These are phyloP conservation scores for Phytopythium ostracodes DNA, from an alignment of 352 stramenopile species.

Conservation along the genomic window DNA sequence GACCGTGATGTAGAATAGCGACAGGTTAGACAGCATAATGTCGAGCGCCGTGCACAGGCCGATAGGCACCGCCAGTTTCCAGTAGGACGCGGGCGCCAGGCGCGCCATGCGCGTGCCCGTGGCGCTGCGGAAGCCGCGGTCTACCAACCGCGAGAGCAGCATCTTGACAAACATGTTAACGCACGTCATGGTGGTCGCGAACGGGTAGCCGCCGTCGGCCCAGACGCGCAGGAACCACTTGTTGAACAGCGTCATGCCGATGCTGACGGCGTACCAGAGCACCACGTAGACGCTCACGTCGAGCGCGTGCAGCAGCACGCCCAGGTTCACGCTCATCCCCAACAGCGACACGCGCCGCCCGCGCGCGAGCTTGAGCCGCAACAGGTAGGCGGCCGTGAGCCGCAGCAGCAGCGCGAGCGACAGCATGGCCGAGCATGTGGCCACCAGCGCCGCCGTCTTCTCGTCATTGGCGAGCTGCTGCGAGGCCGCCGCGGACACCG, in stretches of 20 bases:
- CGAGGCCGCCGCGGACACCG: constrained; percentile 3
- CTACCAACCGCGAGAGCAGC: constrained; percentile 48
- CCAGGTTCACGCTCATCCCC: constrained; percentile 16
- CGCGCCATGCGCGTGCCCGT: constrained; percentile 20
- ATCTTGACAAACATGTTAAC: constrained; percentile 83
- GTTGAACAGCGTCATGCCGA: constrained; percentile 84
- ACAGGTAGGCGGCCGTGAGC: constrained; percentile 31
- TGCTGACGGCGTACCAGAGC: constrained; percentile 81
- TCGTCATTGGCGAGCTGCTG: constrained; percentile 22
- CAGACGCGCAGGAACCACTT: constrained; percentile 81
- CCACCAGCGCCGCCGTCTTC: constrained; percentile 49
- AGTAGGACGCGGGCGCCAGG: constrained; percentile 42
- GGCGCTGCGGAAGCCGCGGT: constrained; percentile 31
- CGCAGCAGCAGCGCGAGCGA: constrained; percentile 44
- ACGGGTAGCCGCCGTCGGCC: constrained; percentile 63
- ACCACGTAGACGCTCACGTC: constrained; percentile 72
- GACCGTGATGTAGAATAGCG: constrained; percentile 84
- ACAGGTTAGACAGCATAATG: constrained; percentile 81
- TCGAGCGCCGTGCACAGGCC: constrained; percentile 78
- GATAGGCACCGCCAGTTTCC: constrained; percentile 72
- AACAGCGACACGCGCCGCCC: constrained; percentile 16
- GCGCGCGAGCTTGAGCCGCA: constrained; percentile 14
- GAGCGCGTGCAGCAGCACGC: constrained; percentile 42
- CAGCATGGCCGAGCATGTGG: constrained; percentile 59
- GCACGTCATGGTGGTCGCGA: constrained; percentile 74